Conservation (phyloP, 2,329 filamentous ascomycete species). For the Graphiopsis chlorocephala region DNA sequence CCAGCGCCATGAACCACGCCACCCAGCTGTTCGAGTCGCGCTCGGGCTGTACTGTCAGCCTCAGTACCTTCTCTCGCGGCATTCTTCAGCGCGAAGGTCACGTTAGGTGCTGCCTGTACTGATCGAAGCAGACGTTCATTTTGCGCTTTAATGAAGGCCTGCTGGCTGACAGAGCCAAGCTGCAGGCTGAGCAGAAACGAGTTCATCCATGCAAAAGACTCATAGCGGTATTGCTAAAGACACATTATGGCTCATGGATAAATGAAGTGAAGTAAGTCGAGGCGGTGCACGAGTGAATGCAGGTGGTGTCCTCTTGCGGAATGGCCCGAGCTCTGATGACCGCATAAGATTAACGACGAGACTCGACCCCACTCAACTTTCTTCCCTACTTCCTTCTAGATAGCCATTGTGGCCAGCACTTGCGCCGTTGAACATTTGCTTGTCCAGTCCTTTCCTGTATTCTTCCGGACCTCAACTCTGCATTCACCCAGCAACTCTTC, state of each 20-base stretch:
- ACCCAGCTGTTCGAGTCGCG: slow-evolving; percentile 23
- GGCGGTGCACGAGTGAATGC: neutral
- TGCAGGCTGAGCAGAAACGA: slow-evolving; percentile 72
- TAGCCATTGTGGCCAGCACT: neutral
- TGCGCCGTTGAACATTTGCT: neutral
- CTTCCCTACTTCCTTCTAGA: neutral
- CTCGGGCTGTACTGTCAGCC: slow-evolving; percentile 13
- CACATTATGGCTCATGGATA: neutral
- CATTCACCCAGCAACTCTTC: neutral
- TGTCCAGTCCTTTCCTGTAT: neutral
- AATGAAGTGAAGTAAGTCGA: neutral
- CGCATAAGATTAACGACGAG: neutral
- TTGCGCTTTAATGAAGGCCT: slow-evolving; percentile 63
- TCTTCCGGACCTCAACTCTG: neutral
- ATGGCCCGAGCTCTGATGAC: slow-evolving; percentile 6
- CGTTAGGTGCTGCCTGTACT: slow-evolving; percentile 61
- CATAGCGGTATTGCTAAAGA: neutral
- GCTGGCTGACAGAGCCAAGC: slow-evolving; percentile 63
- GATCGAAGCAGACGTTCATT: slow-evolving; percentile 64
- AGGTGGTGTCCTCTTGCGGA: neutral
- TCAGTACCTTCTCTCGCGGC: neutral
- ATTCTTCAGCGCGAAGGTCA: slow-evolving; percentile 1
- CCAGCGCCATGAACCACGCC: slow-evolving; percentile 67
- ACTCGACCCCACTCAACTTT: slow-evolving; percentile 1
- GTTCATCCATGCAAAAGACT: slow-evolving; percentile 56